Base-by-base conservation (phyloP, 1,284 basidiomycete genomes). In the Stereum hirsutum region DNA sequence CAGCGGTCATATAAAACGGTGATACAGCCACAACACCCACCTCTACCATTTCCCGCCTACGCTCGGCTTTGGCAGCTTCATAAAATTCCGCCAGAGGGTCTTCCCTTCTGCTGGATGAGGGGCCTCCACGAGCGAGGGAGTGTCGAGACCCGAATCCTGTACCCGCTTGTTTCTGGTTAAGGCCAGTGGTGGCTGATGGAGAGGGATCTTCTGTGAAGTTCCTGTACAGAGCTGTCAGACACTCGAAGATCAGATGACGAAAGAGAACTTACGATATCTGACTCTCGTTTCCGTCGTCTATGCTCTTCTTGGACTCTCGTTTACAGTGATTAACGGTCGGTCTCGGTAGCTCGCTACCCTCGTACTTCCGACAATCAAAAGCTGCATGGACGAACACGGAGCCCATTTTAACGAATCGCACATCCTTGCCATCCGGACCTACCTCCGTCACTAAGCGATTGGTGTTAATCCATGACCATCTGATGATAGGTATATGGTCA, bases 401-500 rank as follows among this genome's bases (percentile, higher is more conserved):
- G 28, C 28, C 28, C 28, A 30, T 30, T n/a, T 30, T 8, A n/a
- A n/a, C n/a, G 28, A 30, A 30, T n/a, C 28, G 28, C 10, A n/a
- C 10, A 8, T 30, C 28, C 10, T n/a, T 8, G 10, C 10, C n/a
- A n/a, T 30, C n/a, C n/a, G 28, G 8, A 30, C n/a, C n/a, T 30
- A 10, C n/a, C 28, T 30, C 28, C 28, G 10, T 8, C 28, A n/a
- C 28, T n/a, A 30, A n/a, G 10, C n/a, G 28, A 8, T 30, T 30
- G 10, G 54, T 47, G 14, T 66, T 49, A 10, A 81, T 61, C 81
- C 81, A 85, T 8, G 51, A 52, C 81, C 81, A 84, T 15, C 52
- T 72, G 17, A 85, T 65, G 8, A 74, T 78, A 4, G 78, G 78
- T 14, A 85, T 77, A 39, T 73, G 62, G 19, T 67, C 55, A 1